Percentiles rank a stretch among this genome's conserved stretches.
Evolutionary conservation across 2,329 filamentous ascomycete species (phyloP).

Genomic region (Sporothrix brunneoviolacea): DNA sequence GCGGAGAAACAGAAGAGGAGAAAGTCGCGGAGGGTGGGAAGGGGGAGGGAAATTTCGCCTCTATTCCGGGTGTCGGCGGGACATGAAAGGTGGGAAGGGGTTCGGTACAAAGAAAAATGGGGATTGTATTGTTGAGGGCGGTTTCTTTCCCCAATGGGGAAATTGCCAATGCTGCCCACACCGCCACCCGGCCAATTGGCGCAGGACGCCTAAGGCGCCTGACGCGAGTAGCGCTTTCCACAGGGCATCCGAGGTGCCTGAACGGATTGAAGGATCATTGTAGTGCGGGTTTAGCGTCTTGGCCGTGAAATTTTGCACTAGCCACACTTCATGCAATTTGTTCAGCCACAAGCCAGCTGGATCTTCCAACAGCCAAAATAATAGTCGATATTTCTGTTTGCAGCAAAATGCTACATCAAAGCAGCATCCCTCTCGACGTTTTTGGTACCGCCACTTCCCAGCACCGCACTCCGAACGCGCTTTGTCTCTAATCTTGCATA

Average conservation of each 20-base stretch:
- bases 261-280: background rate
- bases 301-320: background rate
- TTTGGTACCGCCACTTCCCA: background rate
- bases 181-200: background rate
- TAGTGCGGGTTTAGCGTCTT: conserved; percentile 6
- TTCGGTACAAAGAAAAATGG: conserved; percentile 1
- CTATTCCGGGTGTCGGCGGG: conserved; percentile 6
- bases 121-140: background rate
- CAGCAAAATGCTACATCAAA: no score
- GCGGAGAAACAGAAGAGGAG: background rate
- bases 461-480: no score
- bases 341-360: no score
- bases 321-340: background rate
- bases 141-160: conserved; percentile 5
- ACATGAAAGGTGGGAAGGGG: background rate
- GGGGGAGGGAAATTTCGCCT: conserved; percentile 1
- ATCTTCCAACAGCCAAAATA: no score
- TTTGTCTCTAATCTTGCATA: background rate
- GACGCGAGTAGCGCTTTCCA: background rate
- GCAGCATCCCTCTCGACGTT: no score
- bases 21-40: background rate
- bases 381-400: no score
- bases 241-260: conserved; percentile 8
- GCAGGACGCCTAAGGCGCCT: background rate
- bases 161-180: conserved; percentile 7